These are phyloP conservation scores for Ceriops decandra DNA, from an alignment of 345 rosid species.

Conservation along the genomic window DNA sequence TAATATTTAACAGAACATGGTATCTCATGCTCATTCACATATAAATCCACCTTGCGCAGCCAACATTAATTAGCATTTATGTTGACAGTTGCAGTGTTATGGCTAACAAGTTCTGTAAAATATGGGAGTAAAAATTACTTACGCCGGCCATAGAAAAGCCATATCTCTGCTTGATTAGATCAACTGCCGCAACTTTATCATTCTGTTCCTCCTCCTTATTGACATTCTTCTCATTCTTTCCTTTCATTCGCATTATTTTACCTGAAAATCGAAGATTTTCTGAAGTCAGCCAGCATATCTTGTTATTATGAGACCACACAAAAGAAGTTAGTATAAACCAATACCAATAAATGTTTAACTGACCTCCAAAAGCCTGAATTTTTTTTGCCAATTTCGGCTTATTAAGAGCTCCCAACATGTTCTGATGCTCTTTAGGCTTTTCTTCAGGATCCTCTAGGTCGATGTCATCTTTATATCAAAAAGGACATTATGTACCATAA, in stretches of 20 bases:
- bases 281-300: background rate
- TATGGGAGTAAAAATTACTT: conserved; percentile 26
- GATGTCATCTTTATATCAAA: conserved; percentile 61
- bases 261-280: conserved; percentile 33
- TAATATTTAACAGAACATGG: no score
- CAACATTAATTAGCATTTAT: no score
- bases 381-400: conserved; percentile 71
- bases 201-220: conserved; percentile 58
- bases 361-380: conserved; percentile 62
- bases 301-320: background rate
- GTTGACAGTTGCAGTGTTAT: no score
- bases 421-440: conserved; percentile 59
- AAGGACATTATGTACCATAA: background rate
- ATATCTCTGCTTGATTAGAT: conserved; percentile 86
- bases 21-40: no score
- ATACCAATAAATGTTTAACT: conserved; percentile 8
- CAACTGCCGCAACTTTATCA: conserved; percentile 48
- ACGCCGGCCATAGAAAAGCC: conserved; percentile 67
- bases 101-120: background rate
- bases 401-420: conserved; percentile 54
- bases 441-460: conserved; percentile 52
- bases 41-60: no score
- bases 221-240: conserved; percentile 55
- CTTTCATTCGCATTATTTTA: conserved; percentile 63
- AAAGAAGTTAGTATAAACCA: background rate